A percentile compares a stretch with the other conserved stretches of the same genome.
These are phyloP conservation scores for Coprinopsis cinerea DNA, from an alignment of 768 basidiomycete genomes.

Conservation along the genomic window DNA sequence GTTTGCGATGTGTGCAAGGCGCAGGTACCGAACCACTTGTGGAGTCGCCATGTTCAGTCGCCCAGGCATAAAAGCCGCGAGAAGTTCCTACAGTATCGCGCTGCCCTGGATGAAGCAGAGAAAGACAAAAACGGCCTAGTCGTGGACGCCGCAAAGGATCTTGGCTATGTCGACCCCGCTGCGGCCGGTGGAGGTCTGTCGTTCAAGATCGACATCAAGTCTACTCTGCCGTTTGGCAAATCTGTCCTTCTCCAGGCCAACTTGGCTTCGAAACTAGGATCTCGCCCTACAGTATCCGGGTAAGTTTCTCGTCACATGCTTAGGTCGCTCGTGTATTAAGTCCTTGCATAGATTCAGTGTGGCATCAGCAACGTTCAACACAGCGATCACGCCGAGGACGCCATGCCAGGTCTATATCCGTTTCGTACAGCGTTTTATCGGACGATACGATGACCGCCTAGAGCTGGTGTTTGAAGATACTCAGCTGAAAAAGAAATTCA, in stretches of 20 bases:
- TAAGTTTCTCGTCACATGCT: not conserved
- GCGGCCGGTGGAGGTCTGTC: not conserved
- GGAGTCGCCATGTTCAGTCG: conserved; percentile 27
- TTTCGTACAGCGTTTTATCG: conserved; percentile 32
- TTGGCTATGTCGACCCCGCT: conserved; percentile 40
- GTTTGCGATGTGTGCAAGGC: conserved; percentile 26
- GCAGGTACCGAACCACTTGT: conserved; percentile 18
- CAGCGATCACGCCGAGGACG: conserved; percentile 17
- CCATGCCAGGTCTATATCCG: conserved; percentile 22
- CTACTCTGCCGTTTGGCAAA: not conserved
- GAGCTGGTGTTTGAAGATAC: conserved; percentile 49
- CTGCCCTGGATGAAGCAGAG: conserved; percentile 47
- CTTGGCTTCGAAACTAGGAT: not conserved
- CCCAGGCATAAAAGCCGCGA: conserved; percentile 31
- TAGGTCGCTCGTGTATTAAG: not conserved
- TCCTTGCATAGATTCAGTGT: conserved; percentile 21
- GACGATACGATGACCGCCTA: conserved; percentile 46
- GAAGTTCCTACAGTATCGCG: conserved; percentile 32
- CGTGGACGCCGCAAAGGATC: conserved; percentile 40
- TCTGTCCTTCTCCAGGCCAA: not conserved
- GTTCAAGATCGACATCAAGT: not conserved
- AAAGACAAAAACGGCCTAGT: conserved; percentile 48
- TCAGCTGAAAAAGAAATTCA: conserved; percentile 35
- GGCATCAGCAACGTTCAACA: conserved; percentile 10
- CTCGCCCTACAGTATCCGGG: conserved; percentile 1